phyloP scores from a whole-genome alignment of 176 grass and related monocot species.

The Cenchrus fungigraminus region DNA sequence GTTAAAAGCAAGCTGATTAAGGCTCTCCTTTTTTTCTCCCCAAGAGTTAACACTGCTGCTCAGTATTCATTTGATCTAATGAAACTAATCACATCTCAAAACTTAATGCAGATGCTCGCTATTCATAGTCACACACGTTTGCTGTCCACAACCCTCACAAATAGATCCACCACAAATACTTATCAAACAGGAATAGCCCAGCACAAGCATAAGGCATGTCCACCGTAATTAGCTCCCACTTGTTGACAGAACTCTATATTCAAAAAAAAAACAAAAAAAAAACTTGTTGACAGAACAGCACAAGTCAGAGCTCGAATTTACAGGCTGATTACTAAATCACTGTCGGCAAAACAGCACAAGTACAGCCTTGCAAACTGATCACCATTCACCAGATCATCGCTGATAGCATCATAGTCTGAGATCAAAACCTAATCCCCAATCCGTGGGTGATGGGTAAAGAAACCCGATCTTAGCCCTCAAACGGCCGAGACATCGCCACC shows the following conservation, averaged over 20 bases:
- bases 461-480: constrained; percentile 2
- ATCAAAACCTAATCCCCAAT: constrained; percentile 6
- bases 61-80: not conserved
- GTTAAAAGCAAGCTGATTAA: not conserved
- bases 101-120: no score
- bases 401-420: not conserved
- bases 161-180: not conserved
- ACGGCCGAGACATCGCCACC: not conserved
- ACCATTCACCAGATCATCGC: not conserved
- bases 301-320: not conserved
- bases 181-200: not conserved
- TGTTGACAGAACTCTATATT: not conserved
- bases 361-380: not conserved
- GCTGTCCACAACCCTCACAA: not conserved
- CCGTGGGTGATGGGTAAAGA: not conserved
- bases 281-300: not conserved
- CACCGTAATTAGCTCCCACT: not conserved
- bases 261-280: no score
- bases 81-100: not conserved
- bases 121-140: not conserved
- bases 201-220: constrained; percentile 1
- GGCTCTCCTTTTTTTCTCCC: not conserved
- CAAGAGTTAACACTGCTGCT: not conserved
- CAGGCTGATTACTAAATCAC: not conserved
- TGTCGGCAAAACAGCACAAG: not conserved